These are phyloP conservation scores for Taiwanofungus camphoratus DNA, from an alignment of 1,284 basidiomycete genomes.

Conservation along the genomic window DNA sequence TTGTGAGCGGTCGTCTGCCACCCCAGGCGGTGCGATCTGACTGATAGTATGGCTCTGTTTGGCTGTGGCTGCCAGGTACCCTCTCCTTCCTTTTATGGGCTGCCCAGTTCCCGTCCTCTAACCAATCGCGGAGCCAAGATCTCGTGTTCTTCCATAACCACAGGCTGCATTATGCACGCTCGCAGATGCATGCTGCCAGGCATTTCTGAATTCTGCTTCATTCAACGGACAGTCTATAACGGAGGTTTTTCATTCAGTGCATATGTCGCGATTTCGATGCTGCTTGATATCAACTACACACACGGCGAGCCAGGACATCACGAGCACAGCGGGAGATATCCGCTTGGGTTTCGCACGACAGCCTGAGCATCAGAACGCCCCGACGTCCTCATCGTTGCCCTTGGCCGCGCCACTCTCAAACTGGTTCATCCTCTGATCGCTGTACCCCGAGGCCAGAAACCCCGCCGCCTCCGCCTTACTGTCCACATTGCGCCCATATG, in stretches of 20 bases:
- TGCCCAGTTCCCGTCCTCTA: neutral
- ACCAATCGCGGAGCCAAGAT: neutral
- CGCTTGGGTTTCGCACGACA: neutral
- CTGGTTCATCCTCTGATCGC: slow-evolving; percentile 21
- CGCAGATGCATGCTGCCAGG: too few species aligned
- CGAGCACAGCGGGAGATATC: too few species aligned
- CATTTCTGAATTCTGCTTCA: too few species aligned
- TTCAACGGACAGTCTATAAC: too few species aligned
- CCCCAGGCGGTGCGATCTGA: slow-evolving; percentile 23
- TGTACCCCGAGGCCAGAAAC: slow-evolving; percentile 23
- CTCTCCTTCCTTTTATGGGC: slow-evolving; percentile 4
- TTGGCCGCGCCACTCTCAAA: slow-evolving; percentile 9
- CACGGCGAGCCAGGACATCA: too few species aligned
- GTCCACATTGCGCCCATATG: slow-evolving; percentile 25
- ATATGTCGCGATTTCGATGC: too few species aligned
- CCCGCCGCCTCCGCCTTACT: slow-evolving; percentile 22
- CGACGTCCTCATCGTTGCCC: slow-evolving; percentile 16
- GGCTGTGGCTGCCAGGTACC: slow-evolving; percentile 20
- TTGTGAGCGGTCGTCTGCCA: slow-evolving; percentile 18
- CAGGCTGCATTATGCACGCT: too few species aligned
- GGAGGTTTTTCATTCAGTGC: too few species aligned
- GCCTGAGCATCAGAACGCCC: slow-evolving; percentile 3
- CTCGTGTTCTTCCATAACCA: neutral
- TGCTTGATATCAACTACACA: too few species aligned
- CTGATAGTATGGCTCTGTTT: slow-evolving; percentile 31